Conservation (phyloP, 768 basidiomycete species). For the Lentinula raphanica region DNA sequence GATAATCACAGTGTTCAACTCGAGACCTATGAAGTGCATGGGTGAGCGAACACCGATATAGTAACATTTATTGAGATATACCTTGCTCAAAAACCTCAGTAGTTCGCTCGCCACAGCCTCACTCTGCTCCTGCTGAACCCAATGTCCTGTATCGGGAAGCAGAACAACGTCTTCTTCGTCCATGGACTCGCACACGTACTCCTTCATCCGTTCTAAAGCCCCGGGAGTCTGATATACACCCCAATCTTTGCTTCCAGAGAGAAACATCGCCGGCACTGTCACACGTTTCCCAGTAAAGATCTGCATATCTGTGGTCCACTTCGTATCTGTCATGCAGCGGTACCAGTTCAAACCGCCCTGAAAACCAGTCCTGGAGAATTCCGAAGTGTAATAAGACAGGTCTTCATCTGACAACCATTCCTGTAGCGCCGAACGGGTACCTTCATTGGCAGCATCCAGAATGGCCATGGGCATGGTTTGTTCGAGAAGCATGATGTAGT, state of each 20-base stretch:
- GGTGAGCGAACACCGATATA: not conserved
- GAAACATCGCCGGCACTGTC: constrained; percentile 50
- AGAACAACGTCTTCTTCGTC: constrained; percentile 42
- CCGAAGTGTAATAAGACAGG: constrained; percentile 42
- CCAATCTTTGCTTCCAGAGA: constrained; percentile 56
- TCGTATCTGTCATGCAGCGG: constrained; percentile 32
- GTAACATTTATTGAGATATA: not conserved
- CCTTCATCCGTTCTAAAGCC: constrained; percentile 39
- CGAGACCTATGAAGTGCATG: not conserved
- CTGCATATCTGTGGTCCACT: constrained; percentile 33
- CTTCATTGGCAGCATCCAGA: constrained; percentile 15
- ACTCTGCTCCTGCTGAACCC: constrained; percentile 57
- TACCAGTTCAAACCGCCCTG: constrained; percentile 62
- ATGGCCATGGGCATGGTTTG: constrained; percentile 50
- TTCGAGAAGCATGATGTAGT: constrained; percentile 57
- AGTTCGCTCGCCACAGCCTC: constrained; percentile 36
- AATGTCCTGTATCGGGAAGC: constrained; percentile 54
- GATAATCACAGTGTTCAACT: not conserved
- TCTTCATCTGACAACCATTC: constrained; percentile 48
- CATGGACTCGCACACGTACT: constrained; percentile 29
- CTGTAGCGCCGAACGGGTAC: constrained; percentile 12
- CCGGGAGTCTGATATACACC: constrained; percentile 53
- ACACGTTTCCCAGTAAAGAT: constrained; percentile 43
- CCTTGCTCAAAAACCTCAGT: constrained; percentile 32
- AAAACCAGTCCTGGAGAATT: constrained; percentile 51